Conservation (phyloP, 257 asterid genomes). For the Solanum paucissectum region DNA sequence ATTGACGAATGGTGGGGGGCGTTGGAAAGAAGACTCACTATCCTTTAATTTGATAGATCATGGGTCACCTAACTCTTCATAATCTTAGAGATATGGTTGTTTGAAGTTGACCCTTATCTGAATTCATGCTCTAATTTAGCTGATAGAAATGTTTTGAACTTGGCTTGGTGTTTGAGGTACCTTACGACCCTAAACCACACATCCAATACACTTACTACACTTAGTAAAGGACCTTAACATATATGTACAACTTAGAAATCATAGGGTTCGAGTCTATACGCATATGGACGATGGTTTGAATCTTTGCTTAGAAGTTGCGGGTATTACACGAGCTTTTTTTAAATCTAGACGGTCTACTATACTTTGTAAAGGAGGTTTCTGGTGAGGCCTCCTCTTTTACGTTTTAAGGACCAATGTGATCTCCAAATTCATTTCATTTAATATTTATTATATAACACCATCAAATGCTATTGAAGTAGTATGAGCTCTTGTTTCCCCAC, state of each 20-base stretch:
- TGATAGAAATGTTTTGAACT: neutral
- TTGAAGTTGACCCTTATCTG: neutral
- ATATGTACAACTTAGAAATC: neutral
- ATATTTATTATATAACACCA: neutral
- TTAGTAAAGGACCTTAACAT: neutral
- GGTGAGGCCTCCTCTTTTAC: neutral
- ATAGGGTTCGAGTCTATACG: neutral
- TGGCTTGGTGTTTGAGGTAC: neutral
- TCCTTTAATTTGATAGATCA: neutral
- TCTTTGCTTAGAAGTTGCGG: neutral
- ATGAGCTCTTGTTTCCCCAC: neutral
- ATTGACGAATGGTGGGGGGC: neutral
- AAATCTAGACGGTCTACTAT: neutral
- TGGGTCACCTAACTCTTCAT: neutral
- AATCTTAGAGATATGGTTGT: neutral
- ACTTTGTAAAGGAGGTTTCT: neutral
- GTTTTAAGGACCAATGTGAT: neutral
- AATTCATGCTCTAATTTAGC: neutral
- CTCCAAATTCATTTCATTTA: neutral
- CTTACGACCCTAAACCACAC: neutral
- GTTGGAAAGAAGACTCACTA: neutral
- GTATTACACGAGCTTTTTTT: neutral
- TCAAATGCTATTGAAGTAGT: neutral
- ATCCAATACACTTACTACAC: neutral
- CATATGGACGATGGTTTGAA: neutral